Conservation (phyloP, 345 rosid genomes). For the Arabis alpina region DNA sequence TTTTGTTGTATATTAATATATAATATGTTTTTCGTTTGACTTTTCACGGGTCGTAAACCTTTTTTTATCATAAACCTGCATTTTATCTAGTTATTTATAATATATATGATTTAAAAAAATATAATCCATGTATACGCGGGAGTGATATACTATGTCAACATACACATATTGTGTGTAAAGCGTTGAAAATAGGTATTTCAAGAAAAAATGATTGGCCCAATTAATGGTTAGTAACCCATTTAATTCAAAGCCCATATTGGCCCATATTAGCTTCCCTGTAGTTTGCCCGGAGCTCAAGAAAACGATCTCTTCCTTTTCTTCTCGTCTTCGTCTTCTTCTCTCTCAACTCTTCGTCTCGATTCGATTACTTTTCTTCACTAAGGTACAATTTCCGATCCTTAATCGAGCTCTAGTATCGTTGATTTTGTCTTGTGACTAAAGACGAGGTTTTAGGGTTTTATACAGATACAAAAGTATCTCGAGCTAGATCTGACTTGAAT, state of each 20-base stretch:
- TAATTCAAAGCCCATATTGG: background rate
- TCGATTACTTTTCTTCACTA: constrained; percentile 34
- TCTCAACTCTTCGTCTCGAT: constrained; percentile 7
- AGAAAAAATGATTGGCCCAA: constrained; percentile 14
- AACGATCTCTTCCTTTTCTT: constrained; percentile 22
- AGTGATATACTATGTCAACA: too few relatives aligned
- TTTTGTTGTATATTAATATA: too few relatives aligned
- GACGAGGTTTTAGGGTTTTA: constrained; percentile 14
- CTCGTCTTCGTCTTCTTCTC: constrained; percentile 27
- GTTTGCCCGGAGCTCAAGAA: constrained; percentile 49
- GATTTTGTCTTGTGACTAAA: background rate
- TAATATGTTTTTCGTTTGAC: too few relatives aligned
- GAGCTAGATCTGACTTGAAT: constrained; percentile 30
- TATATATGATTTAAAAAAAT: too few relatives aligned
- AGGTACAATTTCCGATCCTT: constrained; percentile 32
- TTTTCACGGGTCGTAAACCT: too few relatives aligned
- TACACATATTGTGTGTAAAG: too few relatives aligned
- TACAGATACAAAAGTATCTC: background rate
- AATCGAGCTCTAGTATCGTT: constrained; percentile 10
- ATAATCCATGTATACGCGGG: too few relatives aligned
- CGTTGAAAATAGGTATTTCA: too few relatives aligned
- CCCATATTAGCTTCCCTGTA: constrained; percentile 19
- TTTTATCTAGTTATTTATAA: too few relatives aligned
- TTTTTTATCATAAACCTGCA: too few relatives aligned
- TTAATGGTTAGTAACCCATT: background rate